Evolutionary conservation across 305 asterid genomes (phyloP).

Genomic region (Solanum hybrid): DNA sequence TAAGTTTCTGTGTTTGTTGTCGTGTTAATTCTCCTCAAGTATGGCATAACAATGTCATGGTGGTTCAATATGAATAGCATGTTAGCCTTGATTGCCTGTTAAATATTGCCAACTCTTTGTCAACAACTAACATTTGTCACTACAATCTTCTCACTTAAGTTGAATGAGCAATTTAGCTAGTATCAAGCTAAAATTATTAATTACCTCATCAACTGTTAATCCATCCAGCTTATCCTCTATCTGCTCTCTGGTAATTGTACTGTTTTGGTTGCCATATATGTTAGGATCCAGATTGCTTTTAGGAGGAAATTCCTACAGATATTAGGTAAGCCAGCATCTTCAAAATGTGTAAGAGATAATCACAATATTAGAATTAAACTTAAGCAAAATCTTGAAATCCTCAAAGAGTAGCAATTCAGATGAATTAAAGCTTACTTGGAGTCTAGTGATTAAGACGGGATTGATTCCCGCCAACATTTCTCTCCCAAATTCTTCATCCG

Average conservation of each 20-base stretch:
- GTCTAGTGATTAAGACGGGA: conserved; percentile 20
- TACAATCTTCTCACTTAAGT: not conserved
- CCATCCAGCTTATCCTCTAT: conserved; percentile 22
- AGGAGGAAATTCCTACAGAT: conserved; percentile 30
- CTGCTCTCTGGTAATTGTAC: conserved; percentile 17
- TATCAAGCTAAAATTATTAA: not conserved
- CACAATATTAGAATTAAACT: no score
- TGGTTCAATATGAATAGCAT: conserved; percentile 63
- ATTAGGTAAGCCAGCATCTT: not conserved
- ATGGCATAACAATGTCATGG: conserved; percentile 73
- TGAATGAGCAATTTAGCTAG: not conserved
- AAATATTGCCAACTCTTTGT: not conserved
- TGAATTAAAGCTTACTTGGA: conserved; percentile 14
- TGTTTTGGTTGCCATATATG: conserved; percentile 19
- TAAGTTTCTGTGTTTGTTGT: conserved; percentile 45
- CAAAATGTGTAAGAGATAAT: not conserved
- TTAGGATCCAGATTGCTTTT: conserved; percentile 30
- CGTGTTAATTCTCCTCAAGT: conserved; percentile 51
- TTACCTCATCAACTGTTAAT: conserved; percentile 20
- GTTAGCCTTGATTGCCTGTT: conserved; percentile 50
- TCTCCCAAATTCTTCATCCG: conserved; percentile 81
- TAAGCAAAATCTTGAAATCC: not conserved
- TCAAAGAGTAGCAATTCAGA: not conserved
- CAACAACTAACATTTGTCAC: not conserved
- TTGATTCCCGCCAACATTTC: conserved; percentile 68